Conservation (phyloP, 345 rosid species). For the Cardamine occulta region DNA sequence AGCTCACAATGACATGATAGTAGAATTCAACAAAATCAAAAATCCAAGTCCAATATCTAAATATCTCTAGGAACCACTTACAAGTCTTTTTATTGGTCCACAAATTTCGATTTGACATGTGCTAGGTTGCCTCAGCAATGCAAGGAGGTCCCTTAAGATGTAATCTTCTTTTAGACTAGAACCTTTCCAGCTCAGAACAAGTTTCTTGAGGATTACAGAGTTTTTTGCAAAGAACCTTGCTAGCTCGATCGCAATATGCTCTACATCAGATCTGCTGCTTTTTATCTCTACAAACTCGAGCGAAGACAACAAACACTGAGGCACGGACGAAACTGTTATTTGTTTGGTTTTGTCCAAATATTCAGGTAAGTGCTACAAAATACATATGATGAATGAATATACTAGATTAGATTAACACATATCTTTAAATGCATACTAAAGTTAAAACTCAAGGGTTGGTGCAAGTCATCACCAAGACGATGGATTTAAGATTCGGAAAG, state of each 20-base stretch:
- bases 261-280: neutral
- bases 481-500: neutral
- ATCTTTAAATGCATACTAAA: neutral
- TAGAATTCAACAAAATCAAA: neutral
- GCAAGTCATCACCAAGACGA: slow-evolving; percentile 6
- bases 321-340: neutral
- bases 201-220: slow-evolving; percentile 14
- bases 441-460: neutral
- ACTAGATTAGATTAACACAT: neutral
- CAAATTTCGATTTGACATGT: neutral
- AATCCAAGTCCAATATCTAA: neutral
- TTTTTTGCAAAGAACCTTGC: slow-evolving; percentile 4
- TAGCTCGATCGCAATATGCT: neutral
- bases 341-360: too few species aligned
- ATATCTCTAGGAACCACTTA: neutral
- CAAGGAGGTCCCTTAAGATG: neutral
- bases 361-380: neutral
- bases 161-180: neutral
- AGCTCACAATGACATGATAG: neutral
- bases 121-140: slow-evolving; percentile 8
- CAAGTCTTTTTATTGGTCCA: neutral
- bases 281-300: slow-evolving; percentile 20
- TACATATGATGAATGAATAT: neutral
- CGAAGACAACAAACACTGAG: slow-evolving; percentile 13
- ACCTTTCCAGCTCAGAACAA: neutral